Percentiles rank a stretch among this genome's conserved stretches.
Conservation (phyloP, 768 basidiomycete species). For the Sutorius australiensis region DNA sequence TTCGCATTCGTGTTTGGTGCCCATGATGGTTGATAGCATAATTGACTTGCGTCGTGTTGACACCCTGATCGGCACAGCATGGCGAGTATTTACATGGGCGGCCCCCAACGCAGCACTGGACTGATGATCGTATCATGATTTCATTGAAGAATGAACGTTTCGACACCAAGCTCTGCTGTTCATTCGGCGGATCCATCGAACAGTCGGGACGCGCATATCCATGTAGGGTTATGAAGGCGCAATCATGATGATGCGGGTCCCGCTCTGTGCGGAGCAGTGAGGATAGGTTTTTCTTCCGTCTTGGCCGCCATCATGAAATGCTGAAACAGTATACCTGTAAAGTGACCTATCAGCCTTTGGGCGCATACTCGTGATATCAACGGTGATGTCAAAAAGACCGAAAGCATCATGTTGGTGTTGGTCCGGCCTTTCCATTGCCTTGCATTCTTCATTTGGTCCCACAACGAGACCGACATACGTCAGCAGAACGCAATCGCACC, state of each 20-base stretch:
- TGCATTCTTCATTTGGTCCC: neutral
- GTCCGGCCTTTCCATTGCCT: neutral
- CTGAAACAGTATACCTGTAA: slow-evolving; percentile 1
- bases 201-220: neutral
- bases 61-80: slow-evolving; percentile 10
- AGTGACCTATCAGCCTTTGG: neutral
- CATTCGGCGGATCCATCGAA: slow-evolving; percentile 1
- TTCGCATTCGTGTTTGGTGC: neutral
- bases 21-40: neutral
- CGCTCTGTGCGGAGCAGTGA: slow-evolving; percentile 2
- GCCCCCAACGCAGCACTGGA: neutral
- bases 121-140: slow-evolving; percentile 6
- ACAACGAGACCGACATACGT: neutral
- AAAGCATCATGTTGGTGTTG: neutral
- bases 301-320: neutral
- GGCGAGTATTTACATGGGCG: slow-evolving; percentile 6
- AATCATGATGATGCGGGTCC: neutral
- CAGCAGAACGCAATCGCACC: neutral
- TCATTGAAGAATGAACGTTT: neutral
- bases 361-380: neutral
- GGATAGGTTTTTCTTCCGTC: neutral
- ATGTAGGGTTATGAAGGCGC: neutral
- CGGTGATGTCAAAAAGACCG: slow-evolving; percentile 7
- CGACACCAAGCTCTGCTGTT: slow-evolving; percentile 1
- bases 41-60: neutral